phyloP scores from a whole-genome alignment of 352 stramenopile species.

The Pythium biforme region DNA sequence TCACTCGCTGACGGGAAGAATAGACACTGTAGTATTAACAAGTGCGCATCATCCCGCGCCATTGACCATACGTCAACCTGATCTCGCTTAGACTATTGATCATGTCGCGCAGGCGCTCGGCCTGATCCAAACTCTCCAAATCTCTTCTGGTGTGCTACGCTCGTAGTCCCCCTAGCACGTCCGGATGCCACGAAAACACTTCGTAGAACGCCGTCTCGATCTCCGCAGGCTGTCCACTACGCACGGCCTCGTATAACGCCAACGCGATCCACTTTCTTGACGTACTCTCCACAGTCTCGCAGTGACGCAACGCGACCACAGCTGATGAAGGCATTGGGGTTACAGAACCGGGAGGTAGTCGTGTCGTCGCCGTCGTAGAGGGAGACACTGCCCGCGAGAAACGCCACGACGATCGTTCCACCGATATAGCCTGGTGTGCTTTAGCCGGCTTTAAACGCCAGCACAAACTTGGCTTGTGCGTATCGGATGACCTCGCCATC shows the following conservation, averaged over 20 bases:
- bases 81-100: too few relatives aligned
- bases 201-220: slow-evolving; percentile 34
- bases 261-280: slow-evolving; percentile 31
- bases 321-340: slow-evolving; percentile 47
- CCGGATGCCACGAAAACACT: slow-evolving; percentile 46
- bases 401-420: slow-evolving; percentile 53
- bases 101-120: background rate
- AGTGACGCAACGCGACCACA: slow-evolving; percentile 36
- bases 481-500: background rate
- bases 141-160: background rate
- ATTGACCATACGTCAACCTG: too few relatives aligned
- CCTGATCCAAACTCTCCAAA: background rate
- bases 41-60: too few relatives aligned
- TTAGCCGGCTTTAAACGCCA: slow-evolving; percentile 53
- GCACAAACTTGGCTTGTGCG: slow-evolving; percentile 45
- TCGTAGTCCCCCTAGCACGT: slow-evolving; percentile 16
- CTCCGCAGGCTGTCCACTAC: slow-evolving; percentile 26
- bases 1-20: too few relatives aligned
- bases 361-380: slow-evolving; percentile 47
- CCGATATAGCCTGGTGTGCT: slow-evolving; percentile 42
- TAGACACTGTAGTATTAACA: too few relatives aligned
- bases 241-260: slow-evolving; percentile 33
- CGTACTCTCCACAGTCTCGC: slow-evolving; percentile 30
- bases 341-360: slow-evolving; percentile 39
- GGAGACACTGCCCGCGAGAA: slow-evolving; percentile 50